Base-by-base conservation (phyloP, 73 alveolate species). In the Symbiodinium pilosum region DNA sequence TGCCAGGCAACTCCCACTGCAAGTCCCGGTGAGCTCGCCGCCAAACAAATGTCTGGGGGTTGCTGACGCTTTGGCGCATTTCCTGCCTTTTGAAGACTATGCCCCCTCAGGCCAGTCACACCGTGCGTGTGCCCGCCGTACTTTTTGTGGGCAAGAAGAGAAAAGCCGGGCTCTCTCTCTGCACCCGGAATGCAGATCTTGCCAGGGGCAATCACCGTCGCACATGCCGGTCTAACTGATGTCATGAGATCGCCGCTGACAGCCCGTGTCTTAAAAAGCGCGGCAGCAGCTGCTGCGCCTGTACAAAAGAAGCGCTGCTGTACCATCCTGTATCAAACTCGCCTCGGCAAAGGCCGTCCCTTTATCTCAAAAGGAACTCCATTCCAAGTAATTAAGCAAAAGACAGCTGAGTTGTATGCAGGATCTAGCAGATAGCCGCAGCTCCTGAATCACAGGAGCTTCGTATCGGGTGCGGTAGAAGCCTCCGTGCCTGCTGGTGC, bases 1-100 rank as follows among this genome's bases (percentile, higher is more conserved):
- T 26, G 95, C 85, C 88, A 91, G 97, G 87, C 88, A 69, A 91
- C 97, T 43, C 88, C 97, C 3, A 64, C 47, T 12, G 88, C 97
- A 5, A 91, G 97, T 42, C 88, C 97, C 21, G 97, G 88, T 9
- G 88, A 91, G 77, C 32, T 28, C 40, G 38, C 77, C 12, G 1
- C 77, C 77, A 7, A 64, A 6, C 28, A 7, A 11, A 47, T 7
- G 64, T 11, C 64, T 47, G 24, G 64, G 16, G 64, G 24, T 47
- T 47, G 7, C 64, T 47, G 24, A 11, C 64, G 7, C 64, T 47
- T 16, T 16, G 24, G 7, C 64, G 7, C 64, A 47, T 47, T 47
- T 16, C 16, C 18, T 54, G 30, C 18, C n/a, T 54, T 5, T 12
- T 21, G n/a, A n/a, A n/a, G n/a, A 1, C n/a, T 64, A 26, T 64